Evolutionary conservation across 164 flowering plant genomes (phyloP).

Genomic region (Buxus sempervirens): DNA sequence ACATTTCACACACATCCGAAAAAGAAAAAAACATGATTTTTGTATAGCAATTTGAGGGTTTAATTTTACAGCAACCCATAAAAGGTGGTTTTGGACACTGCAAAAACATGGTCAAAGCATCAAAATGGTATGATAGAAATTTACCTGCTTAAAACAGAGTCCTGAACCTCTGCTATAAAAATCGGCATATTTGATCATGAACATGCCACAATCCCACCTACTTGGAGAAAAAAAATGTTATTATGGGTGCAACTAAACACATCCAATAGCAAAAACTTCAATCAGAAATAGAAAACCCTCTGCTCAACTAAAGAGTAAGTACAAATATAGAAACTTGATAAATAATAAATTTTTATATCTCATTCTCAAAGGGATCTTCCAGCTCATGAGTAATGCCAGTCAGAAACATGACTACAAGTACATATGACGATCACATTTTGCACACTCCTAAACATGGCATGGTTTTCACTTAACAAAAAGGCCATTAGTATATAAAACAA

Average conservation of each 20-base stretch:
- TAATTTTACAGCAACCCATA: too few species aligned
- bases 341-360: not conserved
- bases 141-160: constrained; percentile 80
- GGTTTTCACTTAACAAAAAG: too few species aligned
- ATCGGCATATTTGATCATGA: constrained; percentile 95
- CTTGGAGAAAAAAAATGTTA: not conserved
- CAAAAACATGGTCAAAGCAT: not conserved
- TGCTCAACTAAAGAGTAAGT: too few species aligned
- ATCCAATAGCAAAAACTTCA: not conserved
- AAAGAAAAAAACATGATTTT: too few species aligned
- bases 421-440: not conserved
- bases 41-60: too few species aligned
- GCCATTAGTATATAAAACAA: too few species aligned
- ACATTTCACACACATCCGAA: too few species aligned
- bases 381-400: not conserved
- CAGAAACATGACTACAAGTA: not conserved
- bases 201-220: constrained; percentile 96
- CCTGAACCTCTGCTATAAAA: constrained; percentile 84
- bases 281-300: not conserved
- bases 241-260: not conserved
- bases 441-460: not conserved
- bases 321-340: too few species aligned
- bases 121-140: not conserved
- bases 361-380: not conserved
- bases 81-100: not conserved